A percentile compares a stretch with the other conserved stretches of the same genome.
Evolutionary conservation across 768 basidiomycete species (phyloP).

Genomic region (Boletellus emodensis): DNA sequence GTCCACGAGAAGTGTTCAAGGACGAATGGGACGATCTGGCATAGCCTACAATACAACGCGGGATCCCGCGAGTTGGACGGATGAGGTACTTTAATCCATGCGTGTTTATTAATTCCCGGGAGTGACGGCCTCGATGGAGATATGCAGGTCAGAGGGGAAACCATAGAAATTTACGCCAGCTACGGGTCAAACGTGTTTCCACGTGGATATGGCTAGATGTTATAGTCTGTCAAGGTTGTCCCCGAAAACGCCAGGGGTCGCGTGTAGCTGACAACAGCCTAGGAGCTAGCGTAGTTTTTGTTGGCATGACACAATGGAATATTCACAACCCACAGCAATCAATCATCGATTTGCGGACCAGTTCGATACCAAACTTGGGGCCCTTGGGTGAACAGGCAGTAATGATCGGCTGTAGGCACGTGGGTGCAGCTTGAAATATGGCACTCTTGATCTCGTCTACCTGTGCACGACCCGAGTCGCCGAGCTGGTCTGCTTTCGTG

Average conservation of each 20-base stretch:
- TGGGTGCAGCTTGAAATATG: slow-evolving; percentile 51
- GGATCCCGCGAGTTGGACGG: no score
- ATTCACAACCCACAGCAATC: slow-evolving; percentile 50
- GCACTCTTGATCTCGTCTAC: slow-evolving; percentile 44
- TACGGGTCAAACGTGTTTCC: not conserved
- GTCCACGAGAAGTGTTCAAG: no score
- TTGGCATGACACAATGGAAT: not conserved
- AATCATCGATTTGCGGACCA: slow-evolving; percentile 52
- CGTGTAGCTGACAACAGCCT: no score
- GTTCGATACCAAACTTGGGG: slow-evolving; percentile 53
- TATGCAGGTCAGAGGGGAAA: not conserved
- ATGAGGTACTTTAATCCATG: no score
- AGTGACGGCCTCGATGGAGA: no score
- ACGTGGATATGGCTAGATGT: not conserved
- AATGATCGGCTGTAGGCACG: slow-evolving; percentile 64
- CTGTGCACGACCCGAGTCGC: slow-evolving; percentile 29
- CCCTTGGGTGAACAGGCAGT: slow-evolving; percentile 47
- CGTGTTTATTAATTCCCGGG: no score
- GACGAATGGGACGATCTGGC: no score
- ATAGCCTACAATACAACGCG: no score
- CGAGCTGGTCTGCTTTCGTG: slow-evolving; percentile 62
- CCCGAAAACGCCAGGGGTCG: not conserved
- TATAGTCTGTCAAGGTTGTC: slow-evolving; percentile 2
- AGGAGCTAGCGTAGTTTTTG: not conserved
- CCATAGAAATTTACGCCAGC: not conserved